Evolutionary conservation across 2,329 filamentous ascomycete species (phyloP).

Genomic region (Epichloe scottii): DNA sequence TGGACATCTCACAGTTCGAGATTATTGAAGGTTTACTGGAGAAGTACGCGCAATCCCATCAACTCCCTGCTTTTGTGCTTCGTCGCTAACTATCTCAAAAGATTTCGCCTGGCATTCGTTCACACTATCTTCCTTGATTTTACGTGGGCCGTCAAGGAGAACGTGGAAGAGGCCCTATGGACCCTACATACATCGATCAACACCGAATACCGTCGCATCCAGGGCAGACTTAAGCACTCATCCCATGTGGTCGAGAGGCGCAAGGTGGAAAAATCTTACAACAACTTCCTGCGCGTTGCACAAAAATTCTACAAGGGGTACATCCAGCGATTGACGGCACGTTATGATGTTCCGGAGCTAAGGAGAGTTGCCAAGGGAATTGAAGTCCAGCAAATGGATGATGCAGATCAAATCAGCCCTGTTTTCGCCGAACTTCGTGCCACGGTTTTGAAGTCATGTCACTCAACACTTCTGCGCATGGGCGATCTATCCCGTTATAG

Average conservation of each 20-base stretch:
- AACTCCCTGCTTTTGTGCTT: neutral
- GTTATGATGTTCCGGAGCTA: slow-evolving; percentile 41
- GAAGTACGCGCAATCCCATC: slow-evolving; percentile 17
- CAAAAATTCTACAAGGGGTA: slow-evolving; percentile 83
- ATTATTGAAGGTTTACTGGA: slow-evolving; percentile 30
- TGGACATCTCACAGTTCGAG: slow-evolving; percentile 31
- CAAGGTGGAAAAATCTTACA: slow-evolving; percentile 71
- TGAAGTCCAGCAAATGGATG: slow-evolving; percentile 28
- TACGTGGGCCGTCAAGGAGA: slow-evolving; percentile 46
- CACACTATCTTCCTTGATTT: slow-evolving; percentile 62
- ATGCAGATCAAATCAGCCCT: slow-evolving; percentile 30
- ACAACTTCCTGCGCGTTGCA: slow-evolving; percentile 74
- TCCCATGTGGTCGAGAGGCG: slow-evolving; percentile 51
- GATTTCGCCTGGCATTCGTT: slow-evolving; percentile 58
- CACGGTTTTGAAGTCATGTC: slow-evolving; percentile 61
- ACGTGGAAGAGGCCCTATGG: slow-evolving; percentile 66
- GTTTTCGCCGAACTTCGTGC: slow-evolving; percentile 37
- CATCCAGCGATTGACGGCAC: slow-evolving; percentile 60
- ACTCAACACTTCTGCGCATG: slow-evolving; percentile 71
- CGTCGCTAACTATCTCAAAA: neutral
- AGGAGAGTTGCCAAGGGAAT: slow-evolving; percentile 29
- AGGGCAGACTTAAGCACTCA: slow-evolving; percentile 41
- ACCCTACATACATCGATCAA: slow-evolving; percentile 66
- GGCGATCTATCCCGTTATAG: slow-evolving; percentile 88
- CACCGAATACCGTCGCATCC: slow-evolving; percentile 58